Conservation (phyloP, 2,329 filamentous ascomycete genomes). For the Sporothrix humicola region DNA sequence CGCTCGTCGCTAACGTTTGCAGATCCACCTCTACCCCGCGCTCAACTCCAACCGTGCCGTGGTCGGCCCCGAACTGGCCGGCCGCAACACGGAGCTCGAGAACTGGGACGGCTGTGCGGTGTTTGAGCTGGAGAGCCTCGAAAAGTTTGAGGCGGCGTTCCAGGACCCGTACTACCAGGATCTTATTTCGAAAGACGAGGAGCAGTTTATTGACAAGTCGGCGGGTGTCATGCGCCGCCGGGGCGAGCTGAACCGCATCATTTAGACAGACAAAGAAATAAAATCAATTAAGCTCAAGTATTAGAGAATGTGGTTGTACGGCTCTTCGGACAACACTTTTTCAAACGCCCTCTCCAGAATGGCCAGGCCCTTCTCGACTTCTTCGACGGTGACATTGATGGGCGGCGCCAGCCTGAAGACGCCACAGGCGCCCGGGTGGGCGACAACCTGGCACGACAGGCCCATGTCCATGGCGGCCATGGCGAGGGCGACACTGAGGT, state of each 20-base stretch:
- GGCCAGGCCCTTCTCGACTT: not conserved
- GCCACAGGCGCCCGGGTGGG: conserved; percentile 60
- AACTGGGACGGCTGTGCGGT: conserved; percentile 45
- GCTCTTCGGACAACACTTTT: not conserved
- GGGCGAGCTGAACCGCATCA: conserved; percentile 39
- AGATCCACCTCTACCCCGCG: conserved; percentile 41
- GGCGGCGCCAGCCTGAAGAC: conserved; percentile 61
- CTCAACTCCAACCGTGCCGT: conserved; percentile 38
- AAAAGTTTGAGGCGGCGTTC: conserved; percentile 42
- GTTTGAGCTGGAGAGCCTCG: conserved; percentile 42
- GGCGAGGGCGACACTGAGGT: conserved; percentile 53
- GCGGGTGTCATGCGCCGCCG: conserved; percentile 39
- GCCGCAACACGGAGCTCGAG: conserved; percentile 35
- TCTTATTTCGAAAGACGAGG: conserved; percentile 44
- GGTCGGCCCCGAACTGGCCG: conserved; percentile 32
- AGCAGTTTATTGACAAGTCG: conserved; percentile 43
- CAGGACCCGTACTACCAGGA: conserved; percentile 44
- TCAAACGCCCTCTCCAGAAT: not conserved
- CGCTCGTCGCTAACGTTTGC: too few relatives aligned
- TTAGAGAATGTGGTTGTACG: not conserved
- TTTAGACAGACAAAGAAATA: conserved; percentile 25
- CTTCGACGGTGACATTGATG: not conserved
- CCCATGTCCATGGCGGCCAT: conserved; percentile 49
- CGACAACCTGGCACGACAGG: conserved; percentile 63
- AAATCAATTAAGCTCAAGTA: too few relatives aligned